phyloP scores from a whole-genome alignment of 169 alveolate genomes.

The Babesia bigemina region DNA sequence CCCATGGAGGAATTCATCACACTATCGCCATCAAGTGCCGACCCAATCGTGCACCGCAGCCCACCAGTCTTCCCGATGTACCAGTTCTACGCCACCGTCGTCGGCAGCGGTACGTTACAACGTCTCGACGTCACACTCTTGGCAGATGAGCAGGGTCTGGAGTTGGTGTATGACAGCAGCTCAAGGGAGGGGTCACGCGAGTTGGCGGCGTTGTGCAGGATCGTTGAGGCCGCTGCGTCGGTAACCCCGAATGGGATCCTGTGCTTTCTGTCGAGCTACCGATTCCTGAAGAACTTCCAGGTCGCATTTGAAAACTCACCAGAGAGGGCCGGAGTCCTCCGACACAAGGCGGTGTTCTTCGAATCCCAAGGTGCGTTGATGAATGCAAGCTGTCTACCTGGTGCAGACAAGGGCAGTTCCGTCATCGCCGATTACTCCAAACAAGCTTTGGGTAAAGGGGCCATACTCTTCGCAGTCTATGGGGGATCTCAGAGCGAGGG shows the following conservation, averaged over 20 bases:
- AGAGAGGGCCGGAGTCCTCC: slow-evolving; percentile 4
- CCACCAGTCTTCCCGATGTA: slow-evolving; percentile 52
- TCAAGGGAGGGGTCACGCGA: slow-evolving; percentile 24
- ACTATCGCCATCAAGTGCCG: slow-evolving; percentile 36
- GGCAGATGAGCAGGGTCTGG: slow-evolving; percentile 41
- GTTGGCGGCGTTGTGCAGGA: slow-evolving; percentile 34
- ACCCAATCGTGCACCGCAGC: slow-evolving; percentile 35
- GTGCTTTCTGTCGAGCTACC: slow-evolving; percentile 56
- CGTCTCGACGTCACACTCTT: neutral
- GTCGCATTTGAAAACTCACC: slow-evolving; percentile 33
- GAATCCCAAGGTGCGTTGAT: slow-evolving; percentile 37
- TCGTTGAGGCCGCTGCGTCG: slow-evolving; percentile 16
- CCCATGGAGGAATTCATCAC: slow-evolving; percentile 58
- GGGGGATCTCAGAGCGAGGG: slow-evolving; percentile 93
- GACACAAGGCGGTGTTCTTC: slow-evolving; percentile 37
- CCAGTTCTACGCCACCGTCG: slow-evolving; percentile 34
- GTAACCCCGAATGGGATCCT: slow-evolving; percentile 65
- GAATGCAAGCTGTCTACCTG: too few relatives aligned
- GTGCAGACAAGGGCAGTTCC: neutral
- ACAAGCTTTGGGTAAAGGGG: slow-evolving; percentile 74
- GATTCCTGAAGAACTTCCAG: slow-evolving; percentile 25
- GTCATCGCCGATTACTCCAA: slow-evolving; percentile 38
- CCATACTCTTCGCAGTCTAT: slow-evolving; percentile 85
- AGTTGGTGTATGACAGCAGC: slow-evolving; percentile 46
- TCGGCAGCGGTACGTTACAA: slow-evolving; percentile 39